Base-by-base conservation (phyloP, 2,329 filamentous ascomycete genomes). In the Neospermospora avenae region DNA sequence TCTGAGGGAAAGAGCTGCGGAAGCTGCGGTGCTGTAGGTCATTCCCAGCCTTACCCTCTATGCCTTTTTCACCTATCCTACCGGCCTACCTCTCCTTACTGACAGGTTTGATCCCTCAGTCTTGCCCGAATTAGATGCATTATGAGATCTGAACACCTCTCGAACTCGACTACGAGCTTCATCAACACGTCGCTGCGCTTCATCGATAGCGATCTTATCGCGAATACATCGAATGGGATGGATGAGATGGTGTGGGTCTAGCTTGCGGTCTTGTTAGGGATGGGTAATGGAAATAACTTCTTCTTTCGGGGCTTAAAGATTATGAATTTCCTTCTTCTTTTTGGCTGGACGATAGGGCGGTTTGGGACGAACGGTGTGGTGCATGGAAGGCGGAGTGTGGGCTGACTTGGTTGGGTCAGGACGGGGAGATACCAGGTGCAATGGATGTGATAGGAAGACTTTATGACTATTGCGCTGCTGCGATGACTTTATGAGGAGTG, bases 21-120 rank as follows among this genome's bases (percentile, higher is more conserved):
- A 24, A 63, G 61, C 53, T 71, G 69, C 44, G 69, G 69, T 58
- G 68, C 68, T 66, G 69, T 71, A 60, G 53, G 69, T 58, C n/a
- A n/a, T n/a, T n/a, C n/a, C n/a, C n/a, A n/a, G n/a, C n/a, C 22
- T 49, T 16, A 34, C 25, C 25, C 7, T 56, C 37, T 52, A 34
- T 39, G 11, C 39, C 25, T 48, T 20, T 18, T 8, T 42, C 42
- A n/a, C 55, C 25, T 42, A 10, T 6, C 13, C n/a, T n/a, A n/a
- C n/a, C n/a, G n/a, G n/a, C n/a, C n/a, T n/a, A n/a, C 14, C 31
- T 55, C 2, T 22, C n/a, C 41, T 20, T 31, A 41, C 49, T 60
- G 35, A 56, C 16, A 20, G 24, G 5, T 37, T 16, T 39, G 35
- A 13, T 31, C 16, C 6, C 8, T 20, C 46, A 66, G 64, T 58